Evolutionary conservation across 495 filamentous ascomycete species (phyloP), one percentile per base, ranked within the genome.

Genomic region (Cetradonia linearis): DNA sequence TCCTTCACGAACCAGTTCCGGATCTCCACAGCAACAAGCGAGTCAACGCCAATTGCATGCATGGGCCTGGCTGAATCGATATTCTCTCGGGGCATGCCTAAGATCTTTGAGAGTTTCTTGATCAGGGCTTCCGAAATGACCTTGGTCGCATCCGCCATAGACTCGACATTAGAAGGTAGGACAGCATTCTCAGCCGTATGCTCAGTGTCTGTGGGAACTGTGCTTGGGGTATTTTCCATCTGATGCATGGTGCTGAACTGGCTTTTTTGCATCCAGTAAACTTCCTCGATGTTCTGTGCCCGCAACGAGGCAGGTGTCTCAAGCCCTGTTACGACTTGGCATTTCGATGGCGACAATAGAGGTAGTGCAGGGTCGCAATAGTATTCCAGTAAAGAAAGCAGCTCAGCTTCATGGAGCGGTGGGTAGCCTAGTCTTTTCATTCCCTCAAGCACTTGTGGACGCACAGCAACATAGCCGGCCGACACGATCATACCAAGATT

Each of bases 1-100:
- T 78, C 76, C 33, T 70, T 71, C 1, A 71, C 61, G 31, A 81
- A 74, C 73, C 76, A 84, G 31, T 76, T 78, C 0, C 81, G 72
- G 16, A 83, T 55, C 61, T 84, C 82, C 23, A 83, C 75, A 1
- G 80, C 81, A 42, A 79, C 70, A 13, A 83, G 67, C 0, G 75
- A 79, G 60, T 84, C 82, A 1, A 84, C 70, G 11, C 78, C 77
- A 63, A 76, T 78, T 33, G 65, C 63, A 0, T 63, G 55, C 2
- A 77, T 63, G 18, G 71, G 69, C 66, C 71, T 72, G 42, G 53
- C 56, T 1, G 66, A 40, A 42, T 80, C 72, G 6, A 78, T 65
- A 18, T 73, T 70, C n/a, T 71, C 71, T 23, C 63, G 36, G n/a
- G n/a, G 58, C 5, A 71, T 14, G 10, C 10, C 13, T 14, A 50